Percentiles rank a stretch among this genome's conserved stretches.
Evolutionary conservation across 2,329 filamentous ascomycete genomes (phyloP).

Genomic region (Trichoderma guizhouense): DNA sequence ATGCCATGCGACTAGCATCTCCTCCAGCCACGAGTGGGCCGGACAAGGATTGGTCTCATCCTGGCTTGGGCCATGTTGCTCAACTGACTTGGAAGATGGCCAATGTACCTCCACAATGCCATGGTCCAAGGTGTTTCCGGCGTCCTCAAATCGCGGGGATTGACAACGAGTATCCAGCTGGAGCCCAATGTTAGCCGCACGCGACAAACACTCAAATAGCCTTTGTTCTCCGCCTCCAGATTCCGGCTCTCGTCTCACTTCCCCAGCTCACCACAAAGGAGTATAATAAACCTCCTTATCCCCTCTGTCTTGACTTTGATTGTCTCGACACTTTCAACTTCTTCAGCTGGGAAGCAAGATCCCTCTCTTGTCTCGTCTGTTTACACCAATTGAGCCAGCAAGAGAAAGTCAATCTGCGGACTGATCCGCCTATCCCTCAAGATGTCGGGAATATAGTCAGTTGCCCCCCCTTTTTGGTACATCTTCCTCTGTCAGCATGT

Average conservation of each 20-base stretch:
- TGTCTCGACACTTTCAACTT: constrained; percentile 1
- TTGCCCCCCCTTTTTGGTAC: neutral
- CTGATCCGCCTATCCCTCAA: neutral
- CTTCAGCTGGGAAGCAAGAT: neutral
- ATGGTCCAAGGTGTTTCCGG: neutral
- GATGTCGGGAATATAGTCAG: constrained; percentile 18
- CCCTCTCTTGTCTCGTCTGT: neutral
- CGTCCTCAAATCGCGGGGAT: neutral
- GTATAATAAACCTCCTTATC: constrained; percentile 15
- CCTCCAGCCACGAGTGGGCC: constrained; percentile 6
- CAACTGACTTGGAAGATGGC: neutral
- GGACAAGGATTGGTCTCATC: neutral
- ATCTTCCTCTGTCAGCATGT: neutral
- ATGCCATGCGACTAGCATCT: neutral
- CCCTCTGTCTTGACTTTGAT: constrained; percentile 17
- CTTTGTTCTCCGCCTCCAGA: constrained; percentile 20
- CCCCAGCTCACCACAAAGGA: constrained; percentile 9
- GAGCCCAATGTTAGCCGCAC: constrained; percentile 9
- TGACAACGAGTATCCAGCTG: neutral
- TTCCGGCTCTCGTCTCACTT: constrained; percentile 12
- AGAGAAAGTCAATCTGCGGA: neutral
- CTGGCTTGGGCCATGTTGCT: neutral
- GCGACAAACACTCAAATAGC: constrained; percentile 16
- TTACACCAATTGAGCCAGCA: neutral
- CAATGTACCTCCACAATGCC: neutral